phyloP scores from a whole-genome alignment of 805 yeast species.

The Wickerhamomyces bovis region DNA sequence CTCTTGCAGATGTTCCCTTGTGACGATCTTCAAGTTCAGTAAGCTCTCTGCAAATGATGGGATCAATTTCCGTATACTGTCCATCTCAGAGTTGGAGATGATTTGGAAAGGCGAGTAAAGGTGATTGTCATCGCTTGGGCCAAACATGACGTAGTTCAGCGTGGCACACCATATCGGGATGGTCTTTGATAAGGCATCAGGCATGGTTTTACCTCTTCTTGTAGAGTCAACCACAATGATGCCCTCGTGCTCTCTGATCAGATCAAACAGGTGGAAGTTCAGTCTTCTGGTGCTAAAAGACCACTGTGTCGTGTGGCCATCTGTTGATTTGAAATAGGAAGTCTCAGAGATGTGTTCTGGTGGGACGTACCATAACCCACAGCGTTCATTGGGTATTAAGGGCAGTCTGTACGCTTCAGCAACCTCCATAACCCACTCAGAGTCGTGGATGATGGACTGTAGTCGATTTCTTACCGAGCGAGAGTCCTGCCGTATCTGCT shows the following conservation, averaged over 20 bases:
- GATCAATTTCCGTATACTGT: constrained; percentile 41
- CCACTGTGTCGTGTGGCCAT: constrained; percentile 86
- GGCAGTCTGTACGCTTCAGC: constrained; percentile 33
- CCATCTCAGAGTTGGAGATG: constrained; percentile 52
- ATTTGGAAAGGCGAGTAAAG: constrained; percentile 45
- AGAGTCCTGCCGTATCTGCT: constrained; percentile 2
- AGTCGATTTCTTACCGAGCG: constrained; percentile 52
- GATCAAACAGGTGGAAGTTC: constrained; percentile 62
- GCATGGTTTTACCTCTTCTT: constrained; percentile 75
- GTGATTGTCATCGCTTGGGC: constrained; percentile 27
- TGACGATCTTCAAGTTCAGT: constrained; percentile 33
- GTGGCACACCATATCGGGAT: constrained; percentile 91
- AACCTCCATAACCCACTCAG: constrained; percentile 42
- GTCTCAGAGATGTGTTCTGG: constrained; percentile 37
- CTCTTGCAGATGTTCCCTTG: constrained; percentile 26
- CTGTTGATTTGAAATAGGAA: constrained; percentile 83
- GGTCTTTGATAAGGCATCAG: constrained; percentile 83
- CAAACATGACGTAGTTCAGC: constrained; percentile 48
- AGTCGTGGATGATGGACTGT: constrained; percentile 66
- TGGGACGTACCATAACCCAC: constrained; percentile 80
- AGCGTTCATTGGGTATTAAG: constrained; percentile 69
- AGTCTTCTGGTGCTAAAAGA: constrained; percentile 65
- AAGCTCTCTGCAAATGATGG: constrained; percentile 44
- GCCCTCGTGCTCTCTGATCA: constrained; percentile 39
- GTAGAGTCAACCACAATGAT: constrained; percentile 75